Conservation (phyloP, 495 filamentous ascomycete genomes). For the Cenococcum geophilum region DNA sequence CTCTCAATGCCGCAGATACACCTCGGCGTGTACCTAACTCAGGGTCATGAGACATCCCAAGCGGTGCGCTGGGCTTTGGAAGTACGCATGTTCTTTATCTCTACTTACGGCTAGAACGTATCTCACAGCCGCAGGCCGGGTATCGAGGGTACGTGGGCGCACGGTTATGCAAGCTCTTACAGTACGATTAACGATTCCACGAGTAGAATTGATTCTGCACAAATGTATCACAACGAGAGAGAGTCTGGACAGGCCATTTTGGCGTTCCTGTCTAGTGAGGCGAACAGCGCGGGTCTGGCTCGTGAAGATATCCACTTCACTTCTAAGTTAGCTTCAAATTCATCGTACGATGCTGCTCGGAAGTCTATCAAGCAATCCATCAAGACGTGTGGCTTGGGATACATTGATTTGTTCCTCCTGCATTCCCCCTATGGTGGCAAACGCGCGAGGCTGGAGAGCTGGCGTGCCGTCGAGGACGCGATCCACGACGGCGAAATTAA, state of each 20-base stretch:
- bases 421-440: constrained; percentile 62
- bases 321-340: constrained; percentile 56
- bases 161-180: background rate
- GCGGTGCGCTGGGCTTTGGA: constrained; percentile 49
- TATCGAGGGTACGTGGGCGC: constrained; percentile 32
- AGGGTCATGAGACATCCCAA: constrained; percentile 43
- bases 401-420: constrained; percentile 66
- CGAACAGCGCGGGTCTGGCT: constrained; percentile 42
- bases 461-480: constrained; percentile 62
- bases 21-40: constrained; percentile 60
- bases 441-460: constrained; percentile 52
- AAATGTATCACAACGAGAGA: constrained; percentile 58
- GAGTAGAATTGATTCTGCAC: constrained; percentile 53
- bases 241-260: constrained; percentile 54
- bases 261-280: constrained; percentile 42
- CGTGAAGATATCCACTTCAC: constrained; percentile 63
- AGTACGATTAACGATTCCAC: constrained; percentile 11
- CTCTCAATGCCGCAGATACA: constrained; percentile 58
- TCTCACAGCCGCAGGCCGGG: constrained; percentile 27
- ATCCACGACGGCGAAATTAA: constrained; percentile 54
- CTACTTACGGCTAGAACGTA: background rate
- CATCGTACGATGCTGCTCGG: constrained; percentile 52
- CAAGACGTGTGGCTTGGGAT: constrained; percentile 50
- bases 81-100: constrained; percentile 39
- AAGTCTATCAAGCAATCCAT: constrained; percentile 52